A percentile compares a stretch with the other conserved stretches of the same genome.
Evolutionary conservation across 208 protist species (phyloP).

Genomic region (Leishmania tropica): DNA sequence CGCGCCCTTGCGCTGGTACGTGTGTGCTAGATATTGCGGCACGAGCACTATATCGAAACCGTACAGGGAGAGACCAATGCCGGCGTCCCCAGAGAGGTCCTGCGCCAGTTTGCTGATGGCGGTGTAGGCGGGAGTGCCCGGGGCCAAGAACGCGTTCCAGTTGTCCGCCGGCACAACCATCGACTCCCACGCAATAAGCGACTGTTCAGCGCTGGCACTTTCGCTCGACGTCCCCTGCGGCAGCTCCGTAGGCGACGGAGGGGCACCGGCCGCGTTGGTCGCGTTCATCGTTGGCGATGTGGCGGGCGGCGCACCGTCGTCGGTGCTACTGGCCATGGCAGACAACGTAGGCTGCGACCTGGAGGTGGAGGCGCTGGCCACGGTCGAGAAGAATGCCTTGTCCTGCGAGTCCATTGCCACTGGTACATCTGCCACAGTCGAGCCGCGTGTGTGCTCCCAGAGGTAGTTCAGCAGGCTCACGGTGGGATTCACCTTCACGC

Average conservation of each 20-base stretch:
- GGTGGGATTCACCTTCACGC: slow-evolving; percentile 66
- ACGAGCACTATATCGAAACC: slow-evolving; percentile 86
- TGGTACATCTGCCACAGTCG: slow-evolving; percentile 30
- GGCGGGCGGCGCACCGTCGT: slow-evolving; percentile 7
- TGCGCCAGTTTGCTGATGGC: slow-evolving; percentile 44
- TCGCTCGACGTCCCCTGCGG: neutral
- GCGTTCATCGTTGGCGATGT: neutral
- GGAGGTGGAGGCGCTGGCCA: slow-evolving; percentile 21
- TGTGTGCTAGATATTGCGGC: slow-evolving; percentile 39
- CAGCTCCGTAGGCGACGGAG: neutral
- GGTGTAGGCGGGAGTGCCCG: slow-evolving; percentile 45
- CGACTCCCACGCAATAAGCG: slow-evolving; percentile 19
- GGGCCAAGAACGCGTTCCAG: slow-evolving; percentile 65
- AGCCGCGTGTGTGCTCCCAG: slow-evolving; percentile 18
- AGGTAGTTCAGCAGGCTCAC: slow-evolving; percentile 44
- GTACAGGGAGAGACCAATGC: slow-evolving; percentile 66
- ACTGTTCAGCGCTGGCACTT: neutral
- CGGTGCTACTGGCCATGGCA: slow-evolving; percentile 8
- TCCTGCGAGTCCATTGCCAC: slow-evolving; percentile 74
- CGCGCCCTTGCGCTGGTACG: slow-evolving; percentile 27
- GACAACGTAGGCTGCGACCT: slow-evolving; percentile 11
- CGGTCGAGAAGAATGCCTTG: slow-evolving; percentile 40
- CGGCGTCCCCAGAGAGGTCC: slow-evolving; percentile 33
- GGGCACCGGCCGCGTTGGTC: neutral
- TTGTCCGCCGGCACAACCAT: slow-evolving; percentile 24